Evolutionary conservation across 176 grass and related monocot species (phyloP), one percentile per base, ranked within the genome.

Genomic region (Lolium multiflorum): DNA sequence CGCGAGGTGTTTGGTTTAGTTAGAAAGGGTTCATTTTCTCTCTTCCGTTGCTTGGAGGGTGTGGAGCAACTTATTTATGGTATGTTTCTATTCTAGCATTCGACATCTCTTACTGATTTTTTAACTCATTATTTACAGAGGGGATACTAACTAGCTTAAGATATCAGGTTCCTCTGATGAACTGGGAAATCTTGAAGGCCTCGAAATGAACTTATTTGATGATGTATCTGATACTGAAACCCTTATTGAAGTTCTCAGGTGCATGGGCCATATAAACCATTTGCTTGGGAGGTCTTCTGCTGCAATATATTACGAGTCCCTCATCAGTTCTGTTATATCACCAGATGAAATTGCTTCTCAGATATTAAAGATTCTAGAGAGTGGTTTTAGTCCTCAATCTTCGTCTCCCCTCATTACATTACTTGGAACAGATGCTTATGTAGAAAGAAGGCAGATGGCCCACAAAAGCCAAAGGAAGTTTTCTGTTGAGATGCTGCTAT

Each of bases 401-500:
- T 78, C 91, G 14, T 74, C 92, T 41, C 89, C 92, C 80, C 87
- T 98, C 57, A 78, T 83, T 82, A 49, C 90, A 76, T 89, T 92
- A 94, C 70, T 94, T 79, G 96, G 96, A 72, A 72, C 60, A 15
- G 93, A 96, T 92, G 85, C 90, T 91, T 90, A 93, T 84, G 82
- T 90, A 70, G 88, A 84, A 83, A 96, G 90, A 88, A 92, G 85
- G 79, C 86, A 96, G 79, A 79, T 62, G 14, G 80, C 89, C 76
- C 93, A 98, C 68, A 98, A 77, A 89, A 91, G 78, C 78, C 96
- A 96, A 83, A 92, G 96, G 82, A 98, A 91, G 84, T 98, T 98
- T 90, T 89, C 93, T 71, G 93, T 96, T 79, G 93, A 98, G 83
- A 98, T 98, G 85, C 78, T 96, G 83, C 87, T 92, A 62, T 95